Evolutionary conservation across 148 eudicot species (phyloP).

Genomic region (Camellia granthamiana): DNA sequence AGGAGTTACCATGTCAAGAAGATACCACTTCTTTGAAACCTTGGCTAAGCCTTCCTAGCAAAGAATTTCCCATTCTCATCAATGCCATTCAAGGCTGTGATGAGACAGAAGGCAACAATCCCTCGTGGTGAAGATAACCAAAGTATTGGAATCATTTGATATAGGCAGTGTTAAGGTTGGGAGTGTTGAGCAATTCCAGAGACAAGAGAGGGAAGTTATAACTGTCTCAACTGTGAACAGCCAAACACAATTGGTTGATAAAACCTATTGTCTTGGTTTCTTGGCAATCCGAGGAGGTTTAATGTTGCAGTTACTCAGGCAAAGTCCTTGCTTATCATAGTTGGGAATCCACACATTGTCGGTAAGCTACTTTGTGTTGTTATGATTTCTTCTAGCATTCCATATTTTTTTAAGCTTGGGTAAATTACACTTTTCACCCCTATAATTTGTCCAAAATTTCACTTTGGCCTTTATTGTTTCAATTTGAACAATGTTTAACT

Average conservation of each 20-base stretch:
- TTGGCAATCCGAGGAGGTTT: constrained; percentile 78
- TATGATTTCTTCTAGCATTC: neutral
- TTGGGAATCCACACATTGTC: constrained; percentile 86
- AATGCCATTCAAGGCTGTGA: constrained; percentile 73
- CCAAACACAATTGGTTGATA: constrained; percentile 72
- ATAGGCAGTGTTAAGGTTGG: constrained; percentile 53
- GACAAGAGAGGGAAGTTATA: constrained; percentile 71
- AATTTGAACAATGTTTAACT: no score
- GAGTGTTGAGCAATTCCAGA: constrained; percentile 79
- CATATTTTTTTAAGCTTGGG: neutral
- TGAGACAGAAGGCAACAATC: constrained; percentile 81
- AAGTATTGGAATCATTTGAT: constrained; percentile 48
- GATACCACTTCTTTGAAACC: constrained; percentile 16
- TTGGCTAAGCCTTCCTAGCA: constrained; percentile 53
- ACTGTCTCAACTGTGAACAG: constrained; percentile 72
- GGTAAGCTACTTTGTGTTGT: constrained; percentile 46
- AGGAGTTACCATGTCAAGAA: constrained; percentile 61
- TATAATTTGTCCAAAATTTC: no score
- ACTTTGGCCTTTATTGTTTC: no score
- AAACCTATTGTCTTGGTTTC: constrained; percentile 58
- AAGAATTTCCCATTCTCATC: constrained; percentile 67
- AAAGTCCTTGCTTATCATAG: constrained; percentile 58
- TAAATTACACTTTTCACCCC: no score
- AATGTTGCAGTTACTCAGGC: constrained; percentile 85
- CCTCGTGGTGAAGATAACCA: constrained; percentile 64